phyloP scores from a whole-genome alignment of 164 flowering plant species.

The Euptelea pleiosperma region DNA sequence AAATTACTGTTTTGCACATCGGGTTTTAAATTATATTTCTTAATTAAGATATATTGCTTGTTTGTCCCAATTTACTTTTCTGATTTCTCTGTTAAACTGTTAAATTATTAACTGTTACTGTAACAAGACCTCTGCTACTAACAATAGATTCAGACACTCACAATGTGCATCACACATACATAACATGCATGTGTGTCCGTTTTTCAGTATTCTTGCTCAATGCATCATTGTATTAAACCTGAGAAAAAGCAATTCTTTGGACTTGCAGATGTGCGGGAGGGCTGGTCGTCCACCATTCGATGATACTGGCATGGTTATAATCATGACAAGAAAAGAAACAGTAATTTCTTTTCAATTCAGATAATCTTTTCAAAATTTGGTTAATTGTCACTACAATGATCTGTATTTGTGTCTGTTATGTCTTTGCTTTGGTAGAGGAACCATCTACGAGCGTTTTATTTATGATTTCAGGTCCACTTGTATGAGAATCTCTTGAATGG shows the following conservation, averaged over 20 bases:
- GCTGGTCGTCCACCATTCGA: constrained; percentile 99
- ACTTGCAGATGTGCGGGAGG: constrained; percentile 89
- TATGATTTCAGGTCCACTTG: constrained; percentile 68
- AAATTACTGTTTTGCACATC: too few species aligned
- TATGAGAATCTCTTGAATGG: constrained; percentile 95
- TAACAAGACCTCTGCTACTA: too few species aligned
- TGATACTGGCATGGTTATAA: constrained; percentile 88
- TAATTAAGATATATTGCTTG: too few species aligned
- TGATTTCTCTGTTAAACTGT: too few species aligned
- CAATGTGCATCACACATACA: background rate
- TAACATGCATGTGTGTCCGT: background rate
- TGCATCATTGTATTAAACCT: background rate
- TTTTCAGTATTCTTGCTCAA: background rate
- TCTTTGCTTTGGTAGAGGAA: background rate
- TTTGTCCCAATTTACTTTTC: too few species aligned
- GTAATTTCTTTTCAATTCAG: constrained; percentile 29
- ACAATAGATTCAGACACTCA: too few species aligned
- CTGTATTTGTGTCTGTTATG: background rate
- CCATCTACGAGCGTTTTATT: background rate
- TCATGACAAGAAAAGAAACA: constrained; percentile 96
- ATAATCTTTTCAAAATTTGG: background rate
- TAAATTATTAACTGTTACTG: too few species aligned
- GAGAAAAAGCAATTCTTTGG: constrained; percentile 3
- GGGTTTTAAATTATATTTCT: too few species aligned
- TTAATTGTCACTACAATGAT: background rate